Conservation (phyloP, 2,329 filamentous ascomycete species). For the Pyrenochaeta sp. region DNA sequence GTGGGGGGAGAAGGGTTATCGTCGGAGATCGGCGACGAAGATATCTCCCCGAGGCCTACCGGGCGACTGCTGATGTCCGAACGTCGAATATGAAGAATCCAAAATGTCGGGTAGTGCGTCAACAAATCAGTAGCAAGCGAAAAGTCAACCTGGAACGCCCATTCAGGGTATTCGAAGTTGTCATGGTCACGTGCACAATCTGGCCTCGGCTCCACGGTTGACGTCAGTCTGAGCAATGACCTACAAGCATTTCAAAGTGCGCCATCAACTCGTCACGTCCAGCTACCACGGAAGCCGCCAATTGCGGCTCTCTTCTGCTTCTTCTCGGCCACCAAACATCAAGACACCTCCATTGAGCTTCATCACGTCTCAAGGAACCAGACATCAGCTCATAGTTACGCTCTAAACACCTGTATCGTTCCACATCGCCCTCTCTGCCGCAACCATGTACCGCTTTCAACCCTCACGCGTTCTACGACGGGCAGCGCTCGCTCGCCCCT, state of each 20-base stretch:
- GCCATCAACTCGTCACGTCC: conserved; percentile 14
- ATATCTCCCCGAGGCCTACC: neutral
- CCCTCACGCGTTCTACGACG: conserved; percentile 31
- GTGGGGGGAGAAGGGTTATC: neutral
- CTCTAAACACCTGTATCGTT: neutral
- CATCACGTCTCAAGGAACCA: neutral
- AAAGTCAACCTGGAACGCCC: no score
- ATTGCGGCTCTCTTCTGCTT: conserved; percentile 4
- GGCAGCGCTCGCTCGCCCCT: conserved; percentile 17
- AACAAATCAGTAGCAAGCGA: no score
- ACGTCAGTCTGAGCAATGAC: conserved; percentile 10
- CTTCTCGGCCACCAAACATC: neutral
- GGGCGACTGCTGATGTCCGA: no score
- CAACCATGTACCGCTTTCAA: conserved; percentile 37
- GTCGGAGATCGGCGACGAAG: neutral
- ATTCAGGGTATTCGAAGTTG: no score
- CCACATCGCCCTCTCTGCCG: neutral
- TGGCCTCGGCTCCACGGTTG: neutral
- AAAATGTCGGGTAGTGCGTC: no score
- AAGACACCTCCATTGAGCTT: neutral
- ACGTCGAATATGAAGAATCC: neutral
- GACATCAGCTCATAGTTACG: neutral
- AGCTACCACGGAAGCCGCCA: neutral
- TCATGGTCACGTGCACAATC: neutral
- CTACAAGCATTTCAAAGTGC: conserved; percentile 1